Conservation (phyloP, 306 rosid genomes). For the Lotus japonicus region DNA sequence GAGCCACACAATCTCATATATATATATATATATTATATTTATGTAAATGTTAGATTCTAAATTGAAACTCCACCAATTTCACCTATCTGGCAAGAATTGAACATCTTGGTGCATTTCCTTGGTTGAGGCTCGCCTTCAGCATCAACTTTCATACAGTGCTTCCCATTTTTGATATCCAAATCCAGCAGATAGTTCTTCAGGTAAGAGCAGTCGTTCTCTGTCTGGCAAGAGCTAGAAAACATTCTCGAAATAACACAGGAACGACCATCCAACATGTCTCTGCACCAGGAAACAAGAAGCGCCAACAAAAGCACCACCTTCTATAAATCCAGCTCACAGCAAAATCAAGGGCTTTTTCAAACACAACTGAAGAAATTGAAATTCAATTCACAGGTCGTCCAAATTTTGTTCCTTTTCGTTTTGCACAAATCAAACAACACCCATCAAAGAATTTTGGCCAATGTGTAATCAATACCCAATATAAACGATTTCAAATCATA, state of each 20-base stretch:
- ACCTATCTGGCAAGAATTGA: constrained; percentile 29
- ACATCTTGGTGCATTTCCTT: constrained; percentile 41
- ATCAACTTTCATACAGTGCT: constrained; percentile 46
- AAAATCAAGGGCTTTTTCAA: constrained; percentile 40
- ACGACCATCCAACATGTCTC: constrained; percentile 89
- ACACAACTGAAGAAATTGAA: constrained; percentile 21
- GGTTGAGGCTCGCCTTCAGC: constrained; percentile 36
- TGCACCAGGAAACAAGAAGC: no score
- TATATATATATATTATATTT: no score
- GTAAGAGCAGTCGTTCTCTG: constrained; percentile 59
- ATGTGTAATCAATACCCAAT: no score
- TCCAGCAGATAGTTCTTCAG: constrained; percentile 48
- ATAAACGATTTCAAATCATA: constrained; percentile 25
- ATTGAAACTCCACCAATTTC: constrained; percentile 28
- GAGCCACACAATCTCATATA: no score
- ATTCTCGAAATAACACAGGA: constrained; percentile 55
- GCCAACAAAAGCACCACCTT: no score
- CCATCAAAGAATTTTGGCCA: no score
- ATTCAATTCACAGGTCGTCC: constrained; percentile 25
- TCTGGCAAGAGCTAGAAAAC: constrained; percentile 63
- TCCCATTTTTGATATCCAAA: constrained; percentile 41
- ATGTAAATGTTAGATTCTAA: no score
- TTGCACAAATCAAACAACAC: neutral
- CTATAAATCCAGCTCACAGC: no score
- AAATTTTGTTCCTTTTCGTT: neutral